Percentiles rank a stretch among this genome's conserved stretches.
Evolutionary conservation across 1,284 basidiomycete species (phyloP).

Genomic region (Cerioporus squamosus): DNA sequence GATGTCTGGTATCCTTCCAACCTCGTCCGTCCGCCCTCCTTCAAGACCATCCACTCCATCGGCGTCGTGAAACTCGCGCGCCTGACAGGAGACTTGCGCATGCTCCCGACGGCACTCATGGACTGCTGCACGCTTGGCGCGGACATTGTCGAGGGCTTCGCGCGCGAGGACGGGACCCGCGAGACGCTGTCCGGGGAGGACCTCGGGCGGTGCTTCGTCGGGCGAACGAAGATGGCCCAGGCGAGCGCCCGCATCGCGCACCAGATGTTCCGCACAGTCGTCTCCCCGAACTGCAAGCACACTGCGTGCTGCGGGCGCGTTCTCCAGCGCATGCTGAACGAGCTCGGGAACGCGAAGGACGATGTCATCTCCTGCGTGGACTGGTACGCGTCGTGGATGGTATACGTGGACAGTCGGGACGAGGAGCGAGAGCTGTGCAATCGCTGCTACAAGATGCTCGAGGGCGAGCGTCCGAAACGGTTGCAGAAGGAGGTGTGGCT

Average conservation of each 20-base stretch:
- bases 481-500: constrained; percentile 23
- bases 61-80: constrained; percentile 25
- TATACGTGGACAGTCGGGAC: constrained; percentile 21
- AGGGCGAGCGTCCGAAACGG: constrained; percentile 18
- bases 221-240: constrained; percentile 22
- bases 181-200: constrained; percentile 20
- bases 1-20: constrained; percentile 16
- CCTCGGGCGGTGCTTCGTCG: constrained; percentile 24
- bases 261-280: constrained; percentile 21
- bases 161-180: constrained; percentile 14
- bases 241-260: constrained; percentile 24
- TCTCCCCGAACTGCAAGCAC: constrained; percentile 14
- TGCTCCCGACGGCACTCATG: constrained; percentile 25
- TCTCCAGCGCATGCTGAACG: constrained; percentile 25
- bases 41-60: constrained; percentile 14
- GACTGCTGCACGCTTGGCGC: constrained; percentile 23
- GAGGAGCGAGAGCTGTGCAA: constrained; percentile 22
- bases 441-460: constrained; percentile 23
- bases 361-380: constrained; percentile 22
- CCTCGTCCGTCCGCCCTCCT: constrained; percentile 10
- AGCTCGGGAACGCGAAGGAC: constrained; percentile 31
- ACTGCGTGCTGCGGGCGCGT: constrained; percentile 20
- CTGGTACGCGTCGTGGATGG: constrained; percentile 22
- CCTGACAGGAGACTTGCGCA: neutral
- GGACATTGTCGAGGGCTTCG: constrained; percentile 15